These are phyloP conservation scores for Millerozyma miso DNA, from an alignment of 805 yeast genomes.

Conservation along the genomic window DNA sequence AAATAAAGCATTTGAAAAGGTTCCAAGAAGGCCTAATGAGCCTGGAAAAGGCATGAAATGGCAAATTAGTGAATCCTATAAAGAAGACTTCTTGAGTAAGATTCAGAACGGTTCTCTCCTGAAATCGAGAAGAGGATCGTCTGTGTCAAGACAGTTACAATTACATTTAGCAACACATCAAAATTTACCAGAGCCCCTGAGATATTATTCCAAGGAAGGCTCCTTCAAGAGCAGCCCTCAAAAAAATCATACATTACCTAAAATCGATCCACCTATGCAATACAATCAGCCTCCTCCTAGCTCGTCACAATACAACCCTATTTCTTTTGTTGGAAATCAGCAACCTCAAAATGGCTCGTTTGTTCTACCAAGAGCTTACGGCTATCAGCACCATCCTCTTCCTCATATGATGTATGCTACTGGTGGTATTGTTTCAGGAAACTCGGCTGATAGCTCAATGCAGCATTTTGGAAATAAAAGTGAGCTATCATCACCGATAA, in stretches of 20 bases:
- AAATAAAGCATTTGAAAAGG: conserved; percentile 96
- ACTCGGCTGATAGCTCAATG: conserved; percentile 7
- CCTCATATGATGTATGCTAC: conserved; percentile 22
- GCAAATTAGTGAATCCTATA: conserved; percentile 86
- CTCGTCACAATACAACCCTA: conserved; percentile 19
- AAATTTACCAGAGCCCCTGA: conserved; percentile 46
- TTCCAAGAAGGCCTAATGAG: conserved; percentile 90
- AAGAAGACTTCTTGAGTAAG: conserved; percentile 78
- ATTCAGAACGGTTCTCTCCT: conserved; percentile 71
- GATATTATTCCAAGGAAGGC: conserved; percentile 18
- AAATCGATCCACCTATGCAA: conserved; percentile 16
- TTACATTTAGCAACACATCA: conserved; percentile 63
- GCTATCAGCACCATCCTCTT: conserved; percentile 14
- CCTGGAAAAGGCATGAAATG: conserved; percentile 99
- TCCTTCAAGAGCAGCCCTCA: conserved; percentile 5
- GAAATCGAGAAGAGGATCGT: conserved; percentile 73
- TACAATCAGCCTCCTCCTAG: conserved; percentile 12
- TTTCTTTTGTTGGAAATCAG: conserved; percentile 15
- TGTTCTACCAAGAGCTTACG: conserved; percentile 10
- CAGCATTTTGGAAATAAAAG: conserved; percentile 26
- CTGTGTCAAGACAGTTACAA: conserved; percentile 76
- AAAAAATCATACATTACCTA: conserved; percentile 15
- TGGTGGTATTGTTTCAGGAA: conserved; percentile 14
- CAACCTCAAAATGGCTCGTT: conserved; percentile 9
- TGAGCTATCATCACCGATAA: conserved; percentile 39